Percentiles rank a stretch among this genome's conserved stretches.
These are phyloP conservation scores for Forsythia viridissima DNA, from an alignment of 257 asterid species.

Conservation along the genomic window DNA sequence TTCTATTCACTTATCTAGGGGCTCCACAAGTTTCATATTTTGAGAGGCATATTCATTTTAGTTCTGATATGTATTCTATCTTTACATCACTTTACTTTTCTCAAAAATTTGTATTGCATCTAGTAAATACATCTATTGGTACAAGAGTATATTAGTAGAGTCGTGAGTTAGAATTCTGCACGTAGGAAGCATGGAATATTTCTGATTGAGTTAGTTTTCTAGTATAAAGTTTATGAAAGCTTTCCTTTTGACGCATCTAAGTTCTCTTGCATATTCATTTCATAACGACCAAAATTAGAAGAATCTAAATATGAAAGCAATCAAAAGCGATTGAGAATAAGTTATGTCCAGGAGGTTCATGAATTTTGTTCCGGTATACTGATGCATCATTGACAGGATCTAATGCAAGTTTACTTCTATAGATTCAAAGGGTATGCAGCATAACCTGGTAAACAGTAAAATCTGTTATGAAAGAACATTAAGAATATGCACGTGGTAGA, in stretches of 20 bases:
- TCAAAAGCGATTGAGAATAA: neutral
- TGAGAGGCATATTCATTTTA: neutral
- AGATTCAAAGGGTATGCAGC: conserved; percentile 9
- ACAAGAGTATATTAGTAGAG: neutral
- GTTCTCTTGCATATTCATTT: neutral
- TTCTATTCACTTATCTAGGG: neutral
- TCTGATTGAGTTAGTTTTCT: neutral
- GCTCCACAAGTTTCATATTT: neutral
- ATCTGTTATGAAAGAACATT: conserved; percentile 5
- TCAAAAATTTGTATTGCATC: neutral
- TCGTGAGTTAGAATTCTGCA: neutral
- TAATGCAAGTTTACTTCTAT: conserved; percentile 15
- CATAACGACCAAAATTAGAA: neutral
- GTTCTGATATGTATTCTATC: neutral
- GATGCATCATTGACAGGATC: conserved; percentile 7
- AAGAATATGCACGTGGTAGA: neutral
- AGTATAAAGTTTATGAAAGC: neutral
- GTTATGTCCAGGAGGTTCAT: neutral
- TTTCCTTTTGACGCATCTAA: neutral
- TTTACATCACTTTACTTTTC: neutral
- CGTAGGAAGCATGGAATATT: neutral
- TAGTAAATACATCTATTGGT: neutral
- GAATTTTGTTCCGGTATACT: neutral
- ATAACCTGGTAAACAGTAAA: conserved; percentile 14
- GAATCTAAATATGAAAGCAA: neutral